These are phyloP conservation scores for Flammula alnicola DNA, from an alignment of 1,284 basidiomycete genomes.

Conservation along the genomic window DNA sequence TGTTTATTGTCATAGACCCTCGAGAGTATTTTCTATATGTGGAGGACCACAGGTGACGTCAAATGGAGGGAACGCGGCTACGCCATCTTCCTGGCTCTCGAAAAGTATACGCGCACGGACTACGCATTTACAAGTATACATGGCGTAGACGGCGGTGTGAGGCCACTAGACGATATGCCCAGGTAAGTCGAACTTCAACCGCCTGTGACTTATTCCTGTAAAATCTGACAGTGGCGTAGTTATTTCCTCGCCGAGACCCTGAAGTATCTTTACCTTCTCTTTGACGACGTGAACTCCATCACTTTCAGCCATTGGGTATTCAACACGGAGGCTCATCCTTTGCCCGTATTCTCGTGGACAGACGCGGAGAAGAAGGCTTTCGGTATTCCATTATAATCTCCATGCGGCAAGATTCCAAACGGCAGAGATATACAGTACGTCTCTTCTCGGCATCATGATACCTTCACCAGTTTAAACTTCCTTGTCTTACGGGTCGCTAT, in stretches of 20 bases:
- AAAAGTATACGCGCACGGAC: constrained; percentile 55
- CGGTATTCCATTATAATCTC: constrained; percentile 30
- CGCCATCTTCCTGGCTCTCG: constrained; percentile 70
- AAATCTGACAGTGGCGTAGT: constrained; percentile 17
- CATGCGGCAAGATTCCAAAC: no score
- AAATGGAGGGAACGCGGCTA: constrained; percentile 81
- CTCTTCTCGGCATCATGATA: no score
- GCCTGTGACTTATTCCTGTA: neutral
- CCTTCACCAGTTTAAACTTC: no score
- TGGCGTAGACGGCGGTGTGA: constrained; percentile 47
- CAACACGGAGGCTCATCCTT: constrained; percentile 85
- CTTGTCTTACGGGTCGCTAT: no score
- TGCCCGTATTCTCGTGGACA: constrained; percentile 76
- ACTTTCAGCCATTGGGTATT: constrained; percentile 81
- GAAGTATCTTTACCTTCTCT: constrained; percentile 73
- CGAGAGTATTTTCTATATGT: constrained; percentile 48
- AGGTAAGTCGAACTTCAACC: constrained; percentile 48
- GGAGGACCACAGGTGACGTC: constrained; percentile 69
- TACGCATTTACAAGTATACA: constrained; percentile 65
- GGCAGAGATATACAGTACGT: no score
- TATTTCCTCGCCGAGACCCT: constrained; percentile 51
- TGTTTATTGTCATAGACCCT: constrained; percentile 6
- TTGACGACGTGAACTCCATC: constrained; percentile 60
- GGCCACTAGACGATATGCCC: constrained; percentile 63
- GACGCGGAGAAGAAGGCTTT: constrained; percentile 48